Percentiles rank a stretch among this genome's conserved stretches.
phyloP scores from a whole-genome alignment of 352 stramenopile species.

The Globisporangium alternatum region DNA sequence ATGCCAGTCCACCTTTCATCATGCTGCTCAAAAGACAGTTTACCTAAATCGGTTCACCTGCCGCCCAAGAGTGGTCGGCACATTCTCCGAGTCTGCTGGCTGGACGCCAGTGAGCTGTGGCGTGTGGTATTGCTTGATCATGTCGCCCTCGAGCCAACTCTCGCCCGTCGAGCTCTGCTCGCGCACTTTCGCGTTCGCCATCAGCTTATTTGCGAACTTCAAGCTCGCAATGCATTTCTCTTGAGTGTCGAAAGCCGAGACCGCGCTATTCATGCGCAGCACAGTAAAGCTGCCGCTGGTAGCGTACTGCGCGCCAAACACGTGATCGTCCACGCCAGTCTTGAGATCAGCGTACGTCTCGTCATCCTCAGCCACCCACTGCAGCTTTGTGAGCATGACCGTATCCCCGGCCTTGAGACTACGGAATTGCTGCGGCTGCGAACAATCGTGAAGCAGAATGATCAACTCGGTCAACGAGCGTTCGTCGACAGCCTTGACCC shows the following conservation, averaged over 20 bases:
- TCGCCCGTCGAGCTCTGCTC: neutral
- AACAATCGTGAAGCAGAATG: slow-evolving; percentile 39
- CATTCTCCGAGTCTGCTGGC: neutral
- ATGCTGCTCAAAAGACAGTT: neutral
- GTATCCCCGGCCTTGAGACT: slow-evolving; percentile 44
- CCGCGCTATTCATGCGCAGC: slow-evolving; percentile 33
- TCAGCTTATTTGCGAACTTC: slow-evolving; percentile 30
- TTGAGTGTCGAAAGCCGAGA: slow-evolving; percentile 29
- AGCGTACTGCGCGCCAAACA: slow-evolving; percentile 35
- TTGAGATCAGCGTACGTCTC: neutral
- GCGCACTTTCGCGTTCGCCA: slow-evolving; percentile 1
- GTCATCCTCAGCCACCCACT: slow-evolving; percentile 24
- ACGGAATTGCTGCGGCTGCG: slow-evolving; percentile 42
- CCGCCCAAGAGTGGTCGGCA: slow-evolving; percentile 12
- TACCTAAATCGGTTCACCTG: slow-evolving; percentile 29
- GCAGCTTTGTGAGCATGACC: slow-evolving; percentile 58
- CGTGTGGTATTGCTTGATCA: slow-evolving; percentile 6
- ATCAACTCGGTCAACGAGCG: slow-evolving; percentile 46
- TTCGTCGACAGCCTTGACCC: slow-evolving; percentile 63
- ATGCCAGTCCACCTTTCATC: neutral
- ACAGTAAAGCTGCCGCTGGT: slow-evolving; percentile 39
- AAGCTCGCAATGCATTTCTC: slow-evolving; percentile 36
- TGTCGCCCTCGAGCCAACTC: slow-evolving; percentile 13
- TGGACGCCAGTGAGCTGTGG: neutral
- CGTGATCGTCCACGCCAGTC: neutral